These are phyloP conservation scores for Clitocybe nebularis DNA, from an alignment of 1,284 basidiomycete species.

Conservation along the genomic window DNA sequence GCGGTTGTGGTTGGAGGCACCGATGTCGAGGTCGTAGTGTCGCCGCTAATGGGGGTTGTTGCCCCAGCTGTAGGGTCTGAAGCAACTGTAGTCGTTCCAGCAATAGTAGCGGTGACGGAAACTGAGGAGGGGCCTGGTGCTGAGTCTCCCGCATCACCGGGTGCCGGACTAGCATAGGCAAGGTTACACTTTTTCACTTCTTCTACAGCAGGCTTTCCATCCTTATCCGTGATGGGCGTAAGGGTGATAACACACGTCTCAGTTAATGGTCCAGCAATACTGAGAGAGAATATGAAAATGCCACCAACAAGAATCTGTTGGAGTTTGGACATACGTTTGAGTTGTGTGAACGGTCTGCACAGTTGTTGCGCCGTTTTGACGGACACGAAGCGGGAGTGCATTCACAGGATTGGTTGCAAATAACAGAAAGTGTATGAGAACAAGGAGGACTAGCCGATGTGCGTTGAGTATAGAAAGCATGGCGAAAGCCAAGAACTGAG, in stretches of 20 bases:
- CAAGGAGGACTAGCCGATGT: conserved; percentile 27
- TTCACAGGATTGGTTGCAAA: conserved; percentile 18
- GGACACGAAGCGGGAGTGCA: conserved; percentile 20
- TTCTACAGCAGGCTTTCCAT: conserved; percentile 51
- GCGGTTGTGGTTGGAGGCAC: conserved; percentile 11
- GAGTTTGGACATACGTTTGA: conserved; percentile 30
- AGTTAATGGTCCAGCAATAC: conserved; percentile 46
- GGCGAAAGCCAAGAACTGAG: conserved; percentile 26
- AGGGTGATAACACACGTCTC: conserved; percentile 64
- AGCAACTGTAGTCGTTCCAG: background rate
- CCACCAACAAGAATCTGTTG: background rate
- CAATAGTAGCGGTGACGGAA: conserved; percentile 6
- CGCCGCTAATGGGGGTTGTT: conserved; percentile 15
- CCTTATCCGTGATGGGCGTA: conserved; percentile 44
- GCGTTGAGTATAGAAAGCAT: conserved; percentile 27
- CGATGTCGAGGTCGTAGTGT: conserved; percentile 16
- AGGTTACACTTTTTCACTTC: conserved; percentile 59
- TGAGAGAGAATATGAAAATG: conserved; percentile 18
- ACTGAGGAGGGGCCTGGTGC: conserved; percentile 6
- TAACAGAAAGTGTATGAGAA: conserved; percentile 25
- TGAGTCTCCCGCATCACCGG: conserved; percentile 3
- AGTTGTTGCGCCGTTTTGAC: conserved; percentile 22
- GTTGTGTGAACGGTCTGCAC: conserved; percentile 32
- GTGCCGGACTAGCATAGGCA: conserved; percentile 19
- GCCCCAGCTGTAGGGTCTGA: conserved; percentile 12